These are phyloP conservation scores for Colletotrichum kahawae DNA, from an alignment of 2,329 filamentous ascomycete genomes.

Conservation along the genomic window DNA sequence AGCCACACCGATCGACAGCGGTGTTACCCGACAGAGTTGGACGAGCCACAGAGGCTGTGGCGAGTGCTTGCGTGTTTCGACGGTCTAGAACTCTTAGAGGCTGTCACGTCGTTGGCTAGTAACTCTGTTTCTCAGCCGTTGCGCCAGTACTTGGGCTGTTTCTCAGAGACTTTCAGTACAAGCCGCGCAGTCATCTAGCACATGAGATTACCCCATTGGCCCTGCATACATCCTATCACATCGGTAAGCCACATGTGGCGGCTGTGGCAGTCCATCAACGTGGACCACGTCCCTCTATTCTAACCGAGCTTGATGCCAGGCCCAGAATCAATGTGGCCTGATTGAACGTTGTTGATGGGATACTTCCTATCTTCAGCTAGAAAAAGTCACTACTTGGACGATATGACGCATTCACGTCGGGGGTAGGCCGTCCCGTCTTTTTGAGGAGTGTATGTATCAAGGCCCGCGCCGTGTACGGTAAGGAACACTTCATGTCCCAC, in stretches of 20 bases:
- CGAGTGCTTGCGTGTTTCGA: conserved; percentile 20
- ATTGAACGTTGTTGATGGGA: not conserved
- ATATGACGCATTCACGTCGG: not conserved
- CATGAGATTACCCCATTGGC: not conserved
- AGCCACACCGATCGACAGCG: conserved; percentile 17
- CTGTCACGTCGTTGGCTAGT: not conserved
- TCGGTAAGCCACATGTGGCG: not conserved
- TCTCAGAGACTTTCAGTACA: not conserved
- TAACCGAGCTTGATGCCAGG: not conserved
- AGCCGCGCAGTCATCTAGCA: not conserved
- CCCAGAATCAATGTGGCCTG: not conserved
- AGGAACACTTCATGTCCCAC: not conserved
- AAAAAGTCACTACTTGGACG: not conserved
- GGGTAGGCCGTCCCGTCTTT: not conserved
- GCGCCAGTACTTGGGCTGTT: not conserved
- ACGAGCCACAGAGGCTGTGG: conserved; percentile 11
- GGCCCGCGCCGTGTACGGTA: not conserved
- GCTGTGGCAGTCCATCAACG: not conserved
- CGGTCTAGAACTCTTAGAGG: conserved; percentile 1
- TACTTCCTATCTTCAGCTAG: not conserved
- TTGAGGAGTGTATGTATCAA: not conserved
- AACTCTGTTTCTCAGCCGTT: not conserved
- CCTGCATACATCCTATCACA: not conserved
- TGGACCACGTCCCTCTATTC: not conserved
- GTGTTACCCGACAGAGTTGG: not conserved